Base-by-base conservation (phyloP, 805 yeast genomes). In the Tetrapisispora namnaoensis region DNA sequence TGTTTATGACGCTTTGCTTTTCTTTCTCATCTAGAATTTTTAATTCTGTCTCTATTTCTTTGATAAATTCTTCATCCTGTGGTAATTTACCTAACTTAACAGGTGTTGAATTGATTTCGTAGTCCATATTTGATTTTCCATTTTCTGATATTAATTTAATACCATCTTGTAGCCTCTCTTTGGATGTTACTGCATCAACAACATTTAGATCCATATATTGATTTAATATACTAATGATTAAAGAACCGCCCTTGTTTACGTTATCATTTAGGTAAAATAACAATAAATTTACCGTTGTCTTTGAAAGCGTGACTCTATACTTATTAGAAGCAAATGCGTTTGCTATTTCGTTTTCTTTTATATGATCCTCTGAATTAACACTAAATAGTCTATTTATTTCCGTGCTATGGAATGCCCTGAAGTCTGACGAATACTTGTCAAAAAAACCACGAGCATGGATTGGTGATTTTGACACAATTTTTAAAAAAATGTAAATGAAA, bases 211-310 rank as follows among this genome's bases (percentile, higher is more conserved):
- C 81, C 57, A 93, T 73, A 63, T 87, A 80, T 67, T 88, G 90
- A 69, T 93, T 93, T 53, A 93, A 82, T 44, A 88, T 75, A 56
- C 96, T 73, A 44, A 93, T 86, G 47, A 91, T 73, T 37, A 91
- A 77, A 2, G 90, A 83, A 2, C 98, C 98, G 40, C 98, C 98
- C 48, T 82, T 82, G 10, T 84, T 83, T 66, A 89, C 97, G 63
- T 89, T 87, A 61, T 91, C 97, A 63, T 88, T 95, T 48, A 93
- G 68, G 57, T 89, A 91, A 62, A 87, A 86, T 47, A 93, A 72
- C 54, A 93, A 74, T 56, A 91, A 70, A 62, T 89, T 93, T 60
- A 91, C 75, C 4, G 95, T 80, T 1, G 96, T 89, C 53, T 86
- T 82, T 14, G 96, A 83, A 42, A 91, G 80, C 40, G 78, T 76